Percentiles rank a stretch among this genome's conserved stretches.
These are phyloP conservation scores for Fraxinus sp. DNA, from an alignment of 305 asterid species.

Conservation along the genomic window DNA sequence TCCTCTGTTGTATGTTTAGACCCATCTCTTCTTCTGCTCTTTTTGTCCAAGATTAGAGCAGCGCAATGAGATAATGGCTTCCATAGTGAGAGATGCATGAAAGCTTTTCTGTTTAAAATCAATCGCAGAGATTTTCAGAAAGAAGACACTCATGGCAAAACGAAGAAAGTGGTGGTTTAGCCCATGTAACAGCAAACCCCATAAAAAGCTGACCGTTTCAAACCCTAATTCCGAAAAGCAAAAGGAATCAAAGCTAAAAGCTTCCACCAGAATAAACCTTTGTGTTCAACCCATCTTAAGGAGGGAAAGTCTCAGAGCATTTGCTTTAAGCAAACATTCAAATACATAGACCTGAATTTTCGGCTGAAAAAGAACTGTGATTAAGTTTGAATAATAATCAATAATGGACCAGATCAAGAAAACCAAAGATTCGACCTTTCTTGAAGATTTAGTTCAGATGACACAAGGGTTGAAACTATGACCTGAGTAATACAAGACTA, in stretches of 20 bases:
- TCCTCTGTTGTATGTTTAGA: conserved; percentile 58
- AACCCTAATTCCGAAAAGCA: conserved; percentile 58
- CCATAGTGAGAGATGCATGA: conserved; percentile 67
- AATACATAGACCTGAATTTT: conserved; percentile 35
- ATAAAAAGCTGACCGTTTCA: conserved; percentile 43
- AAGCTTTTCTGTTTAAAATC: conserved; percentile 25
- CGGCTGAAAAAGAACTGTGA: conserved; percentile 27
- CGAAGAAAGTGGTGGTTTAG: conserved; percentile 37
- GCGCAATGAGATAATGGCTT: conserved; percentile 96
- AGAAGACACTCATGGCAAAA: conserved; percentile 28
- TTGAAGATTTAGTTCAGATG: conserved; percentile 26
- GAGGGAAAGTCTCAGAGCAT: conserved; percentile 48
- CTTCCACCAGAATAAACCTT: conserved; percentile 62
- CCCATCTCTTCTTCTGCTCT: conserved; percentile 71
- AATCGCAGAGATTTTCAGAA: conserved; percentile 29
- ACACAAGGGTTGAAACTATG: conserved; percentile 19
- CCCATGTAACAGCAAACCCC: conserved; percentile 50
- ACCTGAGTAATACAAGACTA: conserved; percentile 12
- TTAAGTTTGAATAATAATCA: conserved; percentile 22
- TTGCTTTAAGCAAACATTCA: conserved; percentile 46
- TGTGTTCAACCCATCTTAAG: conserved; percentile 52
- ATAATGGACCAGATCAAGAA: conserved; percentile 44
- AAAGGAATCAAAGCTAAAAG: conserved; percentile 63
- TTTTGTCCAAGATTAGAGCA: conserved; percentile 78
- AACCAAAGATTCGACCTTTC: conserved; percentile 54